A percentile compares a stretch with the other conserved stretches of the same genome.
Conservation (phyloP, 2,329 filamentous ascomycete genomes). For the Pezicula rhizophila region DNA sequence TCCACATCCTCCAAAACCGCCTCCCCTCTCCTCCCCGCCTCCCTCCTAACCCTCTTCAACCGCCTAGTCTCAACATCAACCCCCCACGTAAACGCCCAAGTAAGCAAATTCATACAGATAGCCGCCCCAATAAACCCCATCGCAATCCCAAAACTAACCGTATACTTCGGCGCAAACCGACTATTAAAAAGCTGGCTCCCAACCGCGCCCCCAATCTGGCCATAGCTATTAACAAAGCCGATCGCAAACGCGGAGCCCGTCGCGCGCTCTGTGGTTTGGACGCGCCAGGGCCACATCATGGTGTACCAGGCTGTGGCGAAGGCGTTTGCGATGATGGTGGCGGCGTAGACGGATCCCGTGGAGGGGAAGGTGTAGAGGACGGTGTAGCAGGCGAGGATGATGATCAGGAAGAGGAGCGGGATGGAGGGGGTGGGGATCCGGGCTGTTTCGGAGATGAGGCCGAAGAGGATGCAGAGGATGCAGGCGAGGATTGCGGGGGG, state of each 20-base stretch:
- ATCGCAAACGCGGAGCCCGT: slow-evolving; percentile 45
- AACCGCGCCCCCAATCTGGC: slow-evolving; percentile 42
- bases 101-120: slow-evolving; percentile 32
- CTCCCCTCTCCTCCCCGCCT: slow-evolving; percentile 34
- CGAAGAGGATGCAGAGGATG: slow-evolving; percentile 35
- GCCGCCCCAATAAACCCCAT: slow-evolving; percentile 38
- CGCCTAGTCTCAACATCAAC: slow-evolving; percentile 40
- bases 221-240: slow-evolving; percentile 43
- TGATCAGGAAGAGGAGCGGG: slow-evolving; percentile 35
- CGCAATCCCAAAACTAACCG: slow-evolving; percentile 35
- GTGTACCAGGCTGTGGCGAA: slow-evolving; percentile 38
- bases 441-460: slow-evolving; percentile 36
- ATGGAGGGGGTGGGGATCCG: slow-evolving; percentile 37
- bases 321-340: slow-evolving; percentile 38
- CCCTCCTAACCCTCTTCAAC: slow-evolving; percentile 34
- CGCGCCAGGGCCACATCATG: slow-evolving; percentile 47
- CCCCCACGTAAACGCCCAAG: slow-evolving; percentile 39
- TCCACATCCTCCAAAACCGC: slow-evolving; percentile 37
- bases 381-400: slow-evolving; percentile 39
- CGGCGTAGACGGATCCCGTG: slow-evolving; percentile 40
- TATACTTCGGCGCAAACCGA: slow-evolving; percentile 39
- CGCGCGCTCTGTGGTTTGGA: slow-evolving; percentile 38
- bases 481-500: slow-evolving; percentile 37
- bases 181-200: slow-evolving; percentile 40
- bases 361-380: slow-evolving; percentile 40